phyloP scores from a whole-genome alignment of 306 rosid genomes.

The Trifolium repens region DNA sequence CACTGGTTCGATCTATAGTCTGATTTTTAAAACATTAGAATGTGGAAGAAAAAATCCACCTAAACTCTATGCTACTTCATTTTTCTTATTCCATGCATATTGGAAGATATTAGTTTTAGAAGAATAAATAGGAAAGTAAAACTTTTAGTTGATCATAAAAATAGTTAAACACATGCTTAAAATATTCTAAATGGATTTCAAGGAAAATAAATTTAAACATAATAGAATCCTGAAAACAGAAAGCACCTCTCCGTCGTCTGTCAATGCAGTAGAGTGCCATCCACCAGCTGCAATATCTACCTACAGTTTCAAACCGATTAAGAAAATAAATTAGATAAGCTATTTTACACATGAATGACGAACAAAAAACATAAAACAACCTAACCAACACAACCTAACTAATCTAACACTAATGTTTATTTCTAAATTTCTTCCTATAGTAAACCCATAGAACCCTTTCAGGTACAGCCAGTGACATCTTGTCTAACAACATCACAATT shows the following conservation, averaged over 20 bases:
- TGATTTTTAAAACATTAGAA: too few relatives aligned
- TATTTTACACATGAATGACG: background rate
- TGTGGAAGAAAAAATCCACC: background rate
- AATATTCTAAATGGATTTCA: slow-evolving; percentile 3
- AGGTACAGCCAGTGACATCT: too few relatives aligned
- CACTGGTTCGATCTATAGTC: too few relatives aligned
- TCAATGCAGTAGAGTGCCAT: slow-evolving; percentile 97
- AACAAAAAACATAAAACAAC: too few relatives aligned
- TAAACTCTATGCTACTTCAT: background rate
- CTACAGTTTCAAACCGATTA: slow-evolving; percentile 47
- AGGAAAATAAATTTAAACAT: slow-evolving; percentile 25
- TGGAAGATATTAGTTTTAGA: background rate
- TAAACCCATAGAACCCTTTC: too few relatives aligned
- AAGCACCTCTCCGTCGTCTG: slow-evolving; percentile 89
- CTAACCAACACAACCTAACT: too few relatives aligned
- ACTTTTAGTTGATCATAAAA: background rate
- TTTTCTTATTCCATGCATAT: background rate
- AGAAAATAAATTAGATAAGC: slow-evolving; percentile 32
- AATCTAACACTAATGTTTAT: too few relatives aligned
- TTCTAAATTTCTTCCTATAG: too few relatives aligned
- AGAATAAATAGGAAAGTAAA: background rate
- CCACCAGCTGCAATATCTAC: slow-evolving; percentile 99
- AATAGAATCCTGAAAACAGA: slow-evolving; percentile 35
- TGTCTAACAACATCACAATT: background rate
- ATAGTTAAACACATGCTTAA: background rate